Conservation (phyloP, 306 rosid species). For the Inga leiocalycina region DNA sequence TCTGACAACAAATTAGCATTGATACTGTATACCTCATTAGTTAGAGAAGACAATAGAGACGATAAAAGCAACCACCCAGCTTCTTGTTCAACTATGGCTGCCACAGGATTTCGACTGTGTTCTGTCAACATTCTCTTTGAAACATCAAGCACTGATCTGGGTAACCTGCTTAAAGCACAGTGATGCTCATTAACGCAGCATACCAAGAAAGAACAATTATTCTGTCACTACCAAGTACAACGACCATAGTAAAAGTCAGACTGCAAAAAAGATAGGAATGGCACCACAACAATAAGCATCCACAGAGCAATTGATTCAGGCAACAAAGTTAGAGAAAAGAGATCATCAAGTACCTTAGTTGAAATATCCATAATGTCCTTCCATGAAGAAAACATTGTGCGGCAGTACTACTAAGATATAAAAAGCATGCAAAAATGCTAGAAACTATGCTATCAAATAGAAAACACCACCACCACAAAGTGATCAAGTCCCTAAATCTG, state of each 20-base stretch:
- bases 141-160: constrained; percentile 82
- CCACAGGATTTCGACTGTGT: constrained; percentile 72
- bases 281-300: background rate
- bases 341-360: constrained; percentile 7
- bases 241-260: constrained; percentile 19
- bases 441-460: background rate
- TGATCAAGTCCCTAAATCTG: background rate
- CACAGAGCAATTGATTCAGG: constrained; percentile 8
- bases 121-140: constrained; percentile 85
- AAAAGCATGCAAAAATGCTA: background rate
- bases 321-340: constrained; percentile 16
- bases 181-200: constrained; percentile 18
- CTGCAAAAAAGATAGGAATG: constrained; percentile 14
- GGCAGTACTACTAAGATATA: constrained; percentile 16
- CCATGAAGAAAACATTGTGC: constrained; percentile 12
- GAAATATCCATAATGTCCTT: constrained; percentile 20
- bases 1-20: constrained; percentile 11
- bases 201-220: constrained; percentile 22
- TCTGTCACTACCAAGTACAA: constrained; percentile 3
- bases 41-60: constrained; percentile 84
- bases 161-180: constrained; percentile 59
- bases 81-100: constrained; percentile 80
- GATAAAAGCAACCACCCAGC: constrained; percentile 98
- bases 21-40: constrained; percentile 71
- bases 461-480: constrained; percentile 8